phyloP scores from a whole-genome alignment of 2,329 filamentous ascomycete genomes.

The Oidium heveae region DNA sequence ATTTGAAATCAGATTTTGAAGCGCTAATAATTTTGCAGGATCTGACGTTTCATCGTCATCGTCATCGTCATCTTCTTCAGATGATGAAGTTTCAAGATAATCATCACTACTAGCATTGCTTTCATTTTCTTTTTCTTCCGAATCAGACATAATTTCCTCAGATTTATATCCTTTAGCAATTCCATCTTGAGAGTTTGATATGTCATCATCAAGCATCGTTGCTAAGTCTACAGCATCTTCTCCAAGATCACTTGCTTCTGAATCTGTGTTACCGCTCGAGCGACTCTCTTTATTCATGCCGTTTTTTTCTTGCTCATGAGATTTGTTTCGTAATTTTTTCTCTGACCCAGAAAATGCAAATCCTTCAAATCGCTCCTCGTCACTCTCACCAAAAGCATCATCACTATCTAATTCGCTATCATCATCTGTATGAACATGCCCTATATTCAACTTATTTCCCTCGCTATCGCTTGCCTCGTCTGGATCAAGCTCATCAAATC shows the following conservation, averaged over 20 bases:
- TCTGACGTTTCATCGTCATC: constrained; percentile 16
- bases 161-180: constrained; percentile 13
- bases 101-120: background rate
- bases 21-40: constrained; percentile 29
- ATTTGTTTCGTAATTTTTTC: constrained; percentile 24
- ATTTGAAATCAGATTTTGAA: constrained; percentile 43
- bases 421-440: constrained; percentile 37
- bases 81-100: constrained; percentile 17
- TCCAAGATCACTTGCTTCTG: constrained; percentile 44
- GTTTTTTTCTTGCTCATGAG: constrained; percentile 19
- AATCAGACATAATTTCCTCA: constrained; percentile 12
- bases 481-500: constrained; percentile 19
- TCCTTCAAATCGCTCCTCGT: constrained; percentile 44
- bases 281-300: constrained; percentile 21
- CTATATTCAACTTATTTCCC: constrained; percentile 42
- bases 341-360: constrained; percentile 36
- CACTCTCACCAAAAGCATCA: constrained; percentile 45
- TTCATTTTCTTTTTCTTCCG: constrained; percentile 7
- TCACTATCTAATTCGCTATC: constrained; percentile 47
- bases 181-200: constrained; percentile 31
- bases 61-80: constrained; percentile 17
- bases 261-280: constrained; percentile 17
- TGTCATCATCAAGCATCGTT: constrained; percentile 10
- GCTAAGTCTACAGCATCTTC: constrained; percentile 18
- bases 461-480: constrained; percentile 42